Evolutionary conservation across 2,329 filamentous ascomycete genomes (phyloP).

Genomic region (Neonectria ditissima): DNA sequence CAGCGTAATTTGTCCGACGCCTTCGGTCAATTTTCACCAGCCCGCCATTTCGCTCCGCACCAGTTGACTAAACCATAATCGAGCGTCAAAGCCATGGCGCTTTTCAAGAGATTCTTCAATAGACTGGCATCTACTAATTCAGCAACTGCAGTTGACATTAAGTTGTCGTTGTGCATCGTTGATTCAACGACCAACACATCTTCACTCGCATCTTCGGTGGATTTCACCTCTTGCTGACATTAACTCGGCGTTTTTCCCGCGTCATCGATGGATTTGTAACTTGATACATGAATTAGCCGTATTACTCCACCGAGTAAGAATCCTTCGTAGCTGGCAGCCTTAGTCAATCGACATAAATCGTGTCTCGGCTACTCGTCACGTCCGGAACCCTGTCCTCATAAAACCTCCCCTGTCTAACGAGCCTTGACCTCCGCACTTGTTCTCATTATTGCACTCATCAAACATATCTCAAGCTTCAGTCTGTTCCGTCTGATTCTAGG

Average conservation of each 20-base stretch:
- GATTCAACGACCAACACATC: not conserved
- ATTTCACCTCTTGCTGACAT: not conserved
- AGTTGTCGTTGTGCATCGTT: not conserved
- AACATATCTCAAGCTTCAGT: not conserved
- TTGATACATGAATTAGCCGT: slow-evolving; percentile 18
- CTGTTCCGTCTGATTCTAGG: not conserved
- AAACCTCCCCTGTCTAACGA: slow-evolving; percentile 1
- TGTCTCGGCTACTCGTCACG: not conserved
- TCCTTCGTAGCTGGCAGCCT: not conserved
- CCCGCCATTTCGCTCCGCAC: not conserved
- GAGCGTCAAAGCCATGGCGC: not conserved
- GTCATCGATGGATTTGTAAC: not conserved
- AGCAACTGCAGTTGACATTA: not conserved
- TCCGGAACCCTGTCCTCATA: slow-evolving; percentile 3
- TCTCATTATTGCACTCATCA: too few species aligned
- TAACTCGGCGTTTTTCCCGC: not conserved
- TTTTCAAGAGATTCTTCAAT: too few species aligned
- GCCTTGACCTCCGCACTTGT: not conserved
- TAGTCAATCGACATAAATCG: slow-evolving; percentile 18
- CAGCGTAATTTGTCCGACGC: not conserved
- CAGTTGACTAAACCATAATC: not conserved
- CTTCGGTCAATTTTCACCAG: not conserved
- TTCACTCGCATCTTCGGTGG: not conserved
- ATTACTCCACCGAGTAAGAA: slow-evolving; percentile 5
- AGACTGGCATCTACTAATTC: not conserved